These are phyloP conservation scores for Trametes sanguinea DNA, from an alignment of 768 basidiomycete species.

Conservation along the genomic window DNA sequence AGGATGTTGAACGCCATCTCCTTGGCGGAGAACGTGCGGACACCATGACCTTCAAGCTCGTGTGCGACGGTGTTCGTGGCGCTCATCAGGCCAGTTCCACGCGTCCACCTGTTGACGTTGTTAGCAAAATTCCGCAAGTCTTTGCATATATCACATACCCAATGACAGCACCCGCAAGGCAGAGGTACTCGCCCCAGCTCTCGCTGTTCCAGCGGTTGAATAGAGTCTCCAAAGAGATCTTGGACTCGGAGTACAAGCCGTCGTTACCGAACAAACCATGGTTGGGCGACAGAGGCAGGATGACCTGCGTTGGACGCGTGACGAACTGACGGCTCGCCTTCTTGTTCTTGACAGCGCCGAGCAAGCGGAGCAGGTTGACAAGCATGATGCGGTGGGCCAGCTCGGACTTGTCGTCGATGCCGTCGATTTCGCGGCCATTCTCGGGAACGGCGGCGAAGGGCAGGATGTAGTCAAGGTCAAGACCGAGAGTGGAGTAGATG, in stretches of 20 bases:
- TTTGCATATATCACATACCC: constrained; percentile 58
- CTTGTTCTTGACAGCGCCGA: constrained; percentile 97
- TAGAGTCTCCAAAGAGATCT: constrained; percentile 95
- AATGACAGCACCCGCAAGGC: constrained; percentile 97
- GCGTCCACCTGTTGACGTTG: constrained; percentile 74
- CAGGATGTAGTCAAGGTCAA: constrained; percentile 98
- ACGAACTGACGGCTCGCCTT: constrained; percentile 96
- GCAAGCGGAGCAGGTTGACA: constrained; percentile 91
- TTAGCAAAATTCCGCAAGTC: neutral
- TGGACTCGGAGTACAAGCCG: constrained; percentile 96
- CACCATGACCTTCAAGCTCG: constrained; percentile 88
- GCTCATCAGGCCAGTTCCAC: constrained; percentile 96
- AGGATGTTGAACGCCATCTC: constrained; percentile 99
- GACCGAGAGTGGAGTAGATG: constrained; percentile 91
- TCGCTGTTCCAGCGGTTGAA: constrained; percentile 99
- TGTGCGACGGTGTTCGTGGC: constrained; percentile 94
- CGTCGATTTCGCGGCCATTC: constrained; percentile 97
- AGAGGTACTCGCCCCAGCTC: constrained; percentile 98
- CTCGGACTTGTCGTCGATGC: constrained; percentile 95
- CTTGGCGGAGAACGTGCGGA: constrained; percentile 98
- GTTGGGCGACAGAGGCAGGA: constrained; percentile 96
- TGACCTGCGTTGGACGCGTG: constrained; percentile 97
- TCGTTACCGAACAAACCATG: constrained; percentile 98
- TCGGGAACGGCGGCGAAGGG: constrained; percentile 99
- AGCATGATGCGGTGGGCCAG: constrained; percentile 99